These are phyloP conservation scores for Cenchrus americanus DNA, from an alignment of 176 grass and related monocot species.

Conservation along the genomic window DNA sequence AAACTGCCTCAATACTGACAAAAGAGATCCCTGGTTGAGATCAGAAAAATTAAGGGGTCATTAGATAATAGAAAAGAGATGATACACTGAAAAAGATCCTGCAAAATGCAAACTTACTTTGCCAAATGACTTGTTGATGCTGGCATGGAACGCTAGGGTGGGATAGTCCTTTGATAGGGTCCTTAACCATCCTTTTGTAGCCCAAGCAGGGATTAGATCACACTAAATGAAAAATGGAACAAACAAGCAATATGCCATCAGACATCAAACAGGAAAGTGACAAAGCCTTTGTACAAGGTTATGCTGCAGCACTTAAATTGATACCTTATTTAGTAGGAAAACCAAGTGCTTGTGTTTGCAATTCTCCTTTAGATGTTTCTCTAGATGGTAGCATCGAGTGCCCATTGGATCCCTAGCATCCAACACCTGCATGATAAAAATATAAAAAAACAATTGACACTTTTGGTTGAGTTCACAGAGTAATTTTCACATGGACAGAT, in stretches of 20 bases:
- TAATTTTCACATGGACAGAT: constrained; percentile 14
- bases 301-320: not conserved
- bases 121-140: constrained; percentile 93
- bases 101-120: constrained; percentile 60
- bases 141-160: constrained; percentile 95
- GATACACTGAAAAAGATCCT: not conserved
- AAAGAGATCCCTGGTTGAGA: constrained; percentile 75
- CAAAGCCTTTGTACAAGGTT: not conserved
- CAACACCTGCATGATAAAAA: constrained; percentile 62
- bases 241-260: constrained; percentile 14
- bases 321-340: constrained; percentile 95
- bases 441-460: not conserved
- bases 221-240: constrained; percentile 53
- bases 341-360: constrained; percentile 93
- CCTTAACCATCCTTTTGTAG: constrained; percentile 92
- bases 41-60: not conserved
- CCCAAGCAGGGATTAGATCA: constrained; percentile 95
- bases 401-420: constrained; percentile 98
- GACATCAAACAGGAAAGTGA: constrained; percentile 9
- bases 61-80: not conserved
- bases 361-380: constrained; percentile 92
- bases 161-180: constrained; percentile 85
- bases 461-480: not conserved
- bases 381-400: constrained; percentile 91
- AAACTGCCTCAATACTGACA: constrained; percentile 91